phyloP scores from a whole-genome alignment of 1,284 basidiomycete species.

The Moesziomyces aphidis region DNA sequence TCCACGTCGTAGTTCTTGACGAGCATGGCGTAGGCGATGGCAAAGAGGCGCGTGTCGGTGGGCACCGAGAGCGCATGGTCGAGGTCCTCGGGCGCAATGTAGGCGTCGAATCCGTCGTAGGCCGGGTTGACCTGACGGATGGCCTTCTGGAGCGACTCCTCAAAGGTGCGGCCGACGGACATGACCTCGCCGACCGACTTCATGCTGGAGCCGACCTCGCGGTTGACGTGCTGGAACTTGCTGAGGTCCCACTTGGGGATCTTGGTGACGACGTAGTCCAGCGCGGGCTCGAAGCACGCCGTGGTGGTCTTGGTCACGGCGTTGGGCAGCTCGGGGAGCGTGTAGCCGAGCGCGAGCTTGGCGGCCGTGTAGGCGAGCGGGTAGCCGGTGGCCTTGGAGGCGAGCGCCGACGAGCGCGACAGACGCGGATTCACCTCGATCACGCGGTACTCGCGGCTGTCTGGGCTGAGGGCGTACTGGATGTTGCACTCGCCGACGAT shows the following conservation, averaged over 20 bases:
- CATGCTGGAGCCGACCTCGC: slow-evolving; percentile 96
- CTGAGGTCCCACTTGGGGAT: slow-evolving; percentile 99
- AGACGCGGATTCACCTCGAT: slow-evolving; percentile 73
- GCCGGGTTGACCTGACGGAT: slow-evolving; percentile 96
- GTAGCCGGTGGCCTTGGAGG: slow-evolving; percentile 99
- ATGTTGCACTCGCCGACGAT: slow-evolving; percentile 99
- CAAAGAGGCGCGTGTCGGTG: slow-evolving; percentile 94
- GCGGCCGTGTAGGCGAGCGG: slow-evolving; percentile 99
- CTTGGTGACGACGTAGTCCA: slow-evolving; percentile 99
- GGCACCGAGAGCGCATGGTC: slow-evolving; percentile 79
- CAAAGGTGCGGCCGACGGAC: slow-evolving; percentile 99
- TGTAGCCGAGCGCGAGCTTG: slow-evolving; percentile 98
- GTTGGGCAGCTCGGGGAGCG: slow-evolving; percentile 96
- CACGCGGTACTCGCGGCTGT: slow-evolving; percentile 93
- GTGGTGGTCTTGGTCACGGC: slow-evolving; percentile 99
- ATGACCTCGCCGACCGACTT: slow-evolving; percentile 99
- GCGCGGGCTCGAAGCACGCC: slow-evolving; percentile 98
- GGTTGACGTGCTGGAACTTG: slow-evolving; percentile 96
- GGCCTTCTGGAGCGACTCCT: slow-evolving; percentile 98
- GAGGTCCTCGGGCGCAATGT: slow-evolving; percentile 83
- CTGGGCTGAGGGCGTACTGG: slow-evolving; percentile 96
- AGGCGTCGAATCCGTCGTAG: slow-evolving; percentile 75
- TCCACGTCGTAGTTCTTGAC: slow-evolving; percentile 92
- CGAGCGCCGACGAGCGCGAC: slow-evolving; percentile 77
- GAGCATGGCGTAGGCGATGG: slow-evolving; percentile 97